Evolutionary conservation across 2,329 filamentous ascomycete species (phyloP), one percentile per base, ranked within the genome.

Genomic region (Trichoderma guizhouense): DNA sequence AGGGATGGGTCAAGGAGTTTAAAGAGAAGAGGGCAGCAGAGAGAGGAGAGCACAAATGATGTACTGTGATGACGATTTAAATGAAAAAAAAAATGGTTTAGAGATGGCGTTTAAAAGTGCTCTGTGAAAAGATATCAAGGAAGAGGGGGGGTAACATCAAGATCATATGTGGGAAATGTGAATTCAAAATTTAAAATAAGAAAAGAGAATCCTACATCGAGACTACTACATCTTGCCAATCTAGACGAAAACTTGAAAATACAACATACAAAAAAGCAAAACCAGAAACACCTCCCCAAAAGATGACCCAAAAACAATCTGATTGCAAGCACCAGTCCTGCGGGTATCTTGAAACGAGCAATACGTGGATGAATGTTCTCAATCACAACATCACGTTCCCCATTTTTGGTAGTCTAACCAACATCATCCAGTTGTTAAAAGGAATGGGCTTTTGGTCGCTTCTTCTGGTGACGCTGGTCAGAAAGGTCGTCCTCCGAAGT

Each of bases 1-100:
- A 86, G 9, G 86, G 81, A n/a, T 99, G 95, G 91, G 90, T 97
- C 43, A 87, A 89, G 74, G 92, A 96, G 76, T 95, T 94, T 80
- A 98, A 98, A 84, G 87, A 84, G 77, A 90, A 93, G 79, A 93
- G 89, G 81, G 86, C 85, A 4, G 83, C 82, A 3, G 85, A 86
- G 78, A 84, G 73, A 77, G 78, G 77, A 61, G 75, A 69, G 74
- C 72, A 57, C 12, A 74, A 58, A 18, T 74, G 69, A 72, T 30
- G 12, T 2, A 15, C 5, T 15, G 11, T 14, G 14, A 30, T 15
- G 55, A 47, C 12, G 30, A n/a, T 21, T 5, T 32, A 7, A 30
- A 43, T 11, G 21, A 47, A 24, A 47, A 47, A 24, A 47, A 36
- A 18, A 57, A 24, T 28, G 36, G 28, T n/a, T 14, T 53, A 24